These are phyloP conservation scores for Trichophyton simii DNA, from an alignment of 2,329 filamentous ascomycete species.

Conservation along the genomic window DNA sequence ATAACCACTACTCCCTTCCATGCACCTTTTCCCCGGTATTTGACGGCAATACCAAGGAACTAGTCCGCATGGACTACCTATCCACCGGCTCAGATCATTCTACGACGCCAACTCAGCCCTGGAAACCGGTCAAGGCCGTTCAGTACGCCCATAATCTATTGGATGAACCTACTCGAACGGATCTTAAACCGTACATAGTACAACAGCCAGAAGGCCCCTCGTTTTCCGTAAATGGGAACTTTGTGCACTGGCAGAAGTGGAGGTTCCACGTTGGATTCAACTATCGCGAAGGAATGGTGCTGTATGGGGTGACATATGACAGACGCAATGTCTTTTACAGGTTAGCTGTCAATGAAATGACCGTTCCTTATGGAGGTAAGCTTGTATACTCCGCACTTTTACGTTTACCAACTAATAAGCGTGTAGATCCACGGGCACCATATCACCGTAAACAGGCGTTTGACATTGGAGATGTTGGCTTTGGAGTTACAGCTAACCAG, in stretches of 20 bases:
- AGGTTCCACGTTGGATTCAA: slow-evolving; percentile 50
- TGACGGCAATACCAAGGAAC: slow-evolving; percentile 48
- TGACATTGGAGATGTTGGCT: slow-evolving; percentile 55
- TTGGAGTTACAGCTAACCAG: slow-evolving; percentile 56
- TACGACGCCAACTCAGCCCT: slow-evolving; percentile 43
- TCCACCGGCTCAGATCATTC: slow-evolving; percentile 54
- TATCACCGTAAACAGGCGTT: slow-evolving; percentile 60
- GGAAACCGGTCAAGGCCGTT: slow-evolving; percentile 41
- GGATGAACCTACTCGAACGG: slow-evolving; percentile 46
- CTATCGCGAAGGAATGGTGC: slow-evolving; percentile 51
- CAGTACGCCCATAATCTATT: slow-evolving; percentile 52
- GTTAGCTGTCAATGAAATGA: slow-evolving; percentile 55
- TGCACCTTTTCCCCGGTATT: slow-evolving; percentile 56
- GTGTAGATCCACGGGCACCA: slow-evolving; percentile 52
- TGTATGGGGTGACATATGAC: slow-evolving; percentile 54
- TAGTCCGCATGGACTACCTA: slow-evolving; percentile 56
- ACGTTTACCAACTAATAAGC: slow-evolving; percentile 23
- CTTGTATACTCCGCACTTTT: slow-evolving; percentile 12
- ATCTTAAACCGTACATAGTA: slow-evolving; percentile 52
- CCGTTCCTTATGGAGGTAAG: slow-evolving; percentile 35
- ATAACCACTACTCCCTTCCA: slow-evolving; percentile 57
- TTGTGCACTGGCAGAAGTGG: slow-evolving; percentile 56
- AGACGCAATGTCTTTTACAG: slow-evolving; percentile 55
- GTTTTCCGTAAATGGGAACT: slow-evolving; percentile 46
- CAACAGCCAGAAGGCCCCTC: slow-evolving; percentile 53